These are phyloP conservation scores for Ploettnerulaceae sp. DNA, from an alignment of 2,329 filamentous ascomycete genomes.

Conservation along the genomic window DNA sequence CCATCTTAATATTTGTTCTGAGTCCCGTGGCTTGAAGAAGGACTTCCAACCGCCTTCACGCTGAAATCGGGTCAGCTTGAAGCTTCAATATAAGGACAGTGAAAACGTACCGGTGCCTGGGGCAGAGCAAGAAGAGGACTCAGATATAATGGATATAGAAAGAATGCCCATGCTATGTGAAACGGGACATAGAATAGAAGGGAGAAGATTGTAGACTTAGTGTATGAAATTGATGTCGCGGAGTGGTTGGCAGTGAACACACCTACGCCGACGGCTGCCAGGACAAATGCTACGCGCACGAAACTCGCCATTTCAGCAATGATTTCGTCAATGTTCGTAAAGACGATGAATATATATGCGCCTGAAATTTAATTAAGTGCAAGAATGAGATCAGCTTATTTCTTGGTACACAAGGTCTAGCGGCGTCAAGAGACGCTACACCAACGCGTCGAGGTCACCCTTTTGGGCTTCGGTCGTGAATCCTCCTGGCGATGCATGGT, in stretches of 20 bases:
- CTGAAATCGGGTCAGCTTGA: neutral
- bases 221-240: slow-evolving; percentile 7
- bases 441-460: neutral
- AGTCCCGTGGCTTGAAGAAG: slow-evolving; percentile 8
- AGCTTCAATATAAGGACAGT: neutral
- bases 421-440: neutral
- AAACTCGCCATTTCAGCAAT: neutral
- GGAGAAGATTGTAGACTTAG: slow-evolving; percentile 1
- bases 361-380: neutral
- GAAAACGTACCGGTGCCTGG: slow-evolving; percentile 13
- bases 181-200: slow-evolving; percentile 8
- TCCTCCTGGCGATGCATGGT: too few species aligned
- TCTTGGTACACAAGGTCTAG: neutral
- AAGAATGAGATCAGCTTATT: neutral
- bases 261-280: neutral
- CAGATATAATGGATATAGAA: slow-evolving; percentile 18
- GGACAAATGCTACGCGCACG: neutral
- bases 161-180: slow-evolving; percentile 11
- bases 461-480: too few species aligned
- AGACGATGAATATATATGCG: neutral
- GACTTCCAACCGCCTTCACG: slow-evolving; percentile 6
- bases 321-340: neutral
- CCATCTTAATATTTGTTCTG: slow-evolving; percentile 11
- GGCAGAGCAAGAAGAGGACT: slow-evolving; percentile 16
- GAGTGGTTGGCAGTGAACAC: neutral